Evolutionary conservation across 2,329 filamentous ascomycete species (phyloP).

Genomic region (Cercospora sojina): DNA sequence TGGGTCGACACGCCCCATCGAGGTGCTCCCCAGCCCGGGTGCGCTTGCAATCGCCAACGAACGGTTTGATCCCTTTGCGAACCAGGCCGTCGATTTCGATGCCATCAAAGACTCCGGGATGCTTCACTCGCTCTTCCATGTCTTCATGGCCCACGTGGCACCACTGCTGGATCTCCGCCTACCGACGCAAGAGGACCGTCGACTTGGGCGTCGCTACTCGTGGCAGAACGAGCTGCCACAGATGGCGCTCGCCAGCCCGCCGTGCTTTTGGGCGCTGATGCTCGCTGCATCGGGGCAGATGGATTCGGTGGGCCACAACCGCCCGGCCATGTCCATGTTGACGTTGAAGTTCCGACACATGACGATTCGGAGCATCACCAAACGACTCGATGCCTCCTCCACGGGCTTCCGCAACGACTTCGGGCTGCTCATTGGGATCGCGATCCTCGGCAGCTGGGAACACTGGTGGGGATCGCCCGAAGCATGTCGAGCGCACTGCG

Average conservation of each 20-base stretch:
- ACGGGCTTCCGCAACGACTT: slow-evolving; percentile 17
- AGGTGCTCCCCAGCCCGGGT: not conserved
- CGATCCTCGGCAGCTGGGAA: slow-evolving; percentile 23
- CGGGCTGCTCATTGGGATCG: slow-evolving; percentile 19
- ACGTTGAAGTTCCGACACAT: slow-evolving; percentile 21
- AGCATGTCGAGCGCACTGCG: slow-evolving; percentile 20
- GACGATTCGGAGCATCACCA: slow-evolving; percentile 20
- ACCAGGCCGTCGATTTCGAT: slow-evolving; percentile 19
- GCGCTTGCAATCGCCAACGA: slow-evolving; percentile 10
- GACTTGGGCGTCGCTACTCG: slow-evolving; percentile 12
- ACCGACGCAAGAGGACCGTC: slow-evolving; percentile 17
- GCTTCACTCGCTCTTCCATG: slow-evolving; percentile 19
- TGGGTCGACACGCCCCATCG: not conserved
- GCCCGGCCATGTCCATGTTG: slow-evolving; percentile 9
- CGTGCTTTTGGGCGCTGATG: slow-evolving; percentile 23
- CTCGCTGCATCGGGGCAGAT: slow-evolving; percentile 17
- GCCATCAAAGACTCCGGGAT: slow-evolving; percentile 17
- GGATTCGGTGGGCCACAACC: not conserved
- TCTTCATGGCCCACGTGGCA: slow-evolving; percentile 17
- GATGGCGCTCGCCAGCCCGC: slow-evolving; percentile 17
- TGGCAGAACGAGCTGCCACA: slow-evolving; percentile 22
- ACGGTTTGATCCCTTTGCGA: slow-evolving; percentile 20
- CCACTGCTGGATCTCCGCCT: slow-evolving; percentile 21
- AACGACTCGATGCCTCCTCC: slow-evolving; percentile 12
- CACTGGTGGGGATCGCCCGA: slow-evolving; percentile 18